Conservation (phyloP, 1,284 basidiomycete species). For the Ustilago nuda region DNA sequence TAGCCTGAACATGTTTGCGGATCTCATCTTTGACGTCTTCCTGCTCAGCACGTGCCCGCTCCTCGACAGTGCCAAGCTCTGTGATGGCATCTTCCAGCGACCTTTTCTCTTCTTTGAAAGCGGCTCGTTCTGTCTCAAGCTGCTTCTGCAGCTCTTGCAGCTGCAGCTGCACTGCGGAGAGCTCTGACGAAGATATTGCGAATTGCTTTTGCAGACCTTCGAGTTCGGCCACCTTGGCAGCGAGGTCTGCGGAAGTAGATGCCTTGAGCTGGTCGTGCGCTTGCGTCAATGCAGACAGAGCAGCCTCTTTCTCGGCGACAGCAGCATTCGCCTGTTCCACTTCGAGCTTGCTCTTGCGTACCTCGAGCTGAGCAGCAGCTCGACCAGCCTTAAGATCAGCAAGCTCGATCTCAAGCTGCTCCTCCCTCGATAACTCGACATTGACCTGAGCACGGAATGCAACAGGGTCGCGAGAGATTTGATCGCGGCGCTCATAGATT, state of each 20-base stretch:
- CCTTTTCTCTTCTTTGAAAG: constrained; percentile 77
- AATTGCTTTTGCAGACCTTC: constrained; percentile 77
- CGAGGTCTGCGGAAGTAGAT: constrained; percentile 40
- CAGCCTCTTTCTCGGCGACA: constrained; percentile 78
- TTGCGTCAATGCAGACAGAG: constrained; percentile 72
- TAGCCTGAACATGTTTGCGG: constrained; percentile 76
- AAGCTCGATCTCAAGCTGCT: constrained; percentile 84
- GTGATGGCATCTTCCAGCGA: constrained; percentile 66
- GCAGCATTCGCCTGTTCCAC: constrained; percentile 80
- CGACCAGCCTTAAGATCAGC: constrained; percentile 72
- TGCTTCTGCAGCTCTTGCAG: constrained; percentile 76
- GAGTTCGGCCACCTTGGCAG: constrained; percentile 78
- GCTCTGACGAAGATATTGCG: constrained; percentile 74
- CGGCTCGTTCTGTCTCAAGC: constrained; percentile 74
- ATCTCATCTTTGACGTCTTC: constrained; percentile 69
- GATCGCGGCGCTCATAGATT: constrained; percentile 80
- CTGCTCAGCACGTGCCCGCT: constrained; percentile 73
- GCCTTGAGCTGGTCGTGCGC: constrained; percentile 80
- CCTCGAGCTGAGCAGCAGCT: constrained; percentile 51
- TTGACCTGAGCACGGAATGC: constrained; percentile 38
- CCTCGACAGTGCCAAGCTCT: constrained; percentile 61
- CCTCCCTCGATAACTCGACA: constrained; percentile 74
- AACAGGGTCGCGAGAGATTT: constrained; percentile 44
- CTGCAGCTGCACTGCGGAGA: constrained; percentile 74
- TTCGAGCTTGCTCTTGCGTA: constrained; percentile 76